Base-by-base conservation (phyloP, 352 stramenopile genomes). In the Pythium myriotylum region DNA sequence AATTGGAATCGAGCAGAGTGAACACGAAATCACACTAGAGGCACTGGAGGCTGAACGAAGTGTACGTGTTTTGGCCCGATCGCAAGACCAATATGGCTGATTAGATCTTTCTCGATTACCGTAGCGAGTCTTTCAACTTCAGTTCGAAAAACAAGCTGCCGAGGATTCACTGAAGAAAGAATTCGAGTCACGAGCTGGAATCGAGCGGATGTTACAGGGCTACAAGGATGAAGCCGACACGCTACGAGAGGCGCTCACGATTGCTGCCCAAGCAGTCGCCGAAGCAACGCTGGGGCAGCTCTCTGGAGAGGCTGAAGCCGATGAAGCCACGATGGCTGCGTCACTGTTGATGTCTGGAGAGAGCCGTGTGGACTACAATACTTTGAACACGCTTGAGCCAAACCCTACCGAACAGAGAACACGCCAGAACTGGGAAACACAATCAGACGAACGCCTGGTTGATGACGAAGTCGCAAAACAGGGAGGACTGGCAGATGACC, bases 171-270 rank as follows among this genome's bases (percentile, higher is more conserved):
- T 92, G 17, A 72, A 85, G 45, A 71, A 73, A 9, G 83, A 92
- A 47, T 82, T 82, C 56, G 64, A 77, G 19, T 88, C 79, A 1
- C 77, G 77, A 37, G 57, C 45, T 0, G 67, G 65, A 0, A 70
- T 92, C 3, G 81, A 89, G 45, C 52, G 73, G 29, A 66, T 88
- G 48, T 53, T 91, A 9, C 80, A 83, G 37, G 61, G 74, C 27
- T 92, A 90, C 65, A 91, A 89, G 58, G 77, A 91, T 50, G 81
- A 92, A 23, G 72, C 87, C 19, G 81, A 86, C 23, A 90, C 79
- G 19, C 63, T 92, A 3, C 87, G 88, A 46, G 84, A 92, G 50
- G 84, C 84, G 10, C 74, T 92, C 19, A 73, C 83, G 42, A 92
- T 91, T 42, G 81, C 81, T 19, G 81, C 84, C 1, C 66, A 81